Conservation (phyloP, 2,329 filamentous ascomycete genomes). For the Fusarium lateritium region DNA sequence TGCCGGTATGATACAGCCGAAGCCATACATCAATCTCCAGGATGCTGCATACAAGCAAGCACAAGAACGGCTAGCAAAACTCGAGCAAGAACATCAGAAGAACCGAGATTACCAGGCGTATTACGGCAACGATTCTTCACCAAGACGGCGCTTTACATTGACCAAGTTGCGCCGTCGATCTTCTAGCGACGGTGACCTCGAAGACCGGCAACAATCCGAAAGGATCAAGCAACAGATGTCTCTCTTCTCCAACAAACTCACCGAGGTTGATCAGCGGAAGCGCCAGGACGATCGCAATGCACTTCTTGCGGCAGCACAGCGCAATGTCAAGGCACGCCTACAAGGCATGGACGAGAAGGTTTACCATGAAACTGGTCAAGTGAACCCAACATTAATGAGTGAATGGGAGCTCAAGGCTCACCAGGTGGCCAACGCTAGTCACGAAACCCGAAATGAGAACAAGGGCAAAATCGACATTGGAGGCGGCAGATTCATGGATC, state of each 20-base stretch:
- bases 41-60: slow-evolving; percentile 90
- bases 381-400: slow-evolving; percentile 76
- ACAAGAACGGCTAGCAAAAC: slow-evolving; percentile 84
- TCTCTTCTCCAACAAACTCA: slow-evolving; percentile 77
- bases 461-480: slow-evolving; percentile 77
- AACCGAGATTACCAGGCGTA: slow-evolving; percentile 79
- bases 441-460: slow-evolving; percentile 70
- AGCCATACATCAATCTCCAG: slow-evolving; percentile 77
- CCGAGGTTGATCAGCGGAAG: slow-evolving; percentile 80
- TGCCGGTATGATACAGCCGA: slow-evolving; percentile 60
- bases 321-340: slow-evolving; percentile 86
- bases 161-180: slow-evolving; percentile 73
- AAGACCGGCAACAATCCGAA: slow-evolving; percentile 78
- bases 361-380: slow-evolving; percentile 81
- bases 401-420: slow-evolving; percentile 87
- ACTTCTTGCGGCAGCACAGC: slow-evolving; percentile 83
- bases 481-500: slow-evolving; percentile 84
- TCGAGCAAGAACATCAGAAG: slow-evolving; percentile 78
- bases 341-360: slow-evolving; percentile 87
- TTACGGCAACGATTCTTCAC: slow-evolving; percentile 71
- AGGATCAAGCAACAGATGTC: slow-evolving; percentile 86
- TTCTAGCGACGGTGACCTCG: slow-evolving; percentile 75
- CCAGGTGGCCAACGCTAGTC: slow-evolving; percentile 76
- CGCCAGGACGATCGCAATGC: slow-evolving; percentile 80
- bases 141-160: slow-evolving; percentile 63